Percentiles rank a stretch among this genome's conserved stretches.
Conservation (phyloP, 495 filamentous ascomycete species). For the Pseudomonodictys pantanalensis region DNA sequence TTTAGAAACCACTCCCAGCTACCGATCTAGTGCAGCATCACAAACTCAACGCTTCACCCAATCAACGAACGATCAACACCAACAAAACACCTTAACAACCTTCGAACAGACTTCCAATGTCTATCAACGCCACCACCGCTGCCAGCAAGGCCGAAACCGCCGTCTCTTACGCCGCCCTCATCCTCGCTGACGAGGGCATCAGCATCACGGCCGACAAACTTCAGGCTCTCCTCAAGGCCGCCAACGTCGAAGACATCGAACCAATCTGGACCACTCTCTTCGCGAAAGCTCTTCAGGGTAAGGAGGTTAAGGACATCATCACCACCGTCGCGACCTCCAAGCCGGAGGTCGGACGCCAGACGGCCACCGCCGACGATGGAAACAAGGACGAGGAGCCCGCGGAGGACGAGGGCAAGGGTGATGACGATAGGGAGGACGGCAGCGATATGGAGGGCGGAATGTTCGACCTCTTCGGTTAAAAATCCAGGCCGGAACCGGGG, state of each 20-base stretch:
- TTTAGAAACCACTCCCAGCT: too few relatives aligned
- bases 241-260: slow-evolving; percentile 83
- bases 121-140: neutral
- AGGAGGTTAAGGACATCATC: slow-evolving; percentile 96
- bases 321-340: slow-evolving; percentile 8
- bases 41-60: neutral
- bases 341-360: neutral
- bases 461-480: slow-evolving; percentile 9
- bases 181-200: slow-evolving; percentile 95
- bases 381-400: neutral
- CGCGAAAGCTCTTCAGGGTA: slow-evolving; percentile 98
- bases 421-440: neutral
- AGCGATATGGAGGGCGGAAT: neutral
- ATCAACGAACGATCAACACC: neutral
- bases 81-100: neutral
- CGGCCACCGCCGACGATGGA: neutral
- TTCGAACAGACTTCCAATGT: neutral
- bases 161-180: slow-evolving; percentile 93
- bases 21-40: neutral
- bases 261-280: slow-evolving; percentile 96
- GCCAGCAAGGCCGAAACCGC: slow-evolving; percentile 80
- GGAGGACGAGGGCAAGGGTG: neutral
- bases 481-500: neutral
- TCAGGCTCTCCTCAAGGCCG: slow-evolving; percentile 79
- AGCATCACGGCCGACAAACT: slow-evolving; percentile 97